A percentile compares a stretch with the other conserved stretches of the same genome.
Conservation (phyloP, 2,329 filamentous ascomycete species). For the Claviceps maximensis region DNA sequence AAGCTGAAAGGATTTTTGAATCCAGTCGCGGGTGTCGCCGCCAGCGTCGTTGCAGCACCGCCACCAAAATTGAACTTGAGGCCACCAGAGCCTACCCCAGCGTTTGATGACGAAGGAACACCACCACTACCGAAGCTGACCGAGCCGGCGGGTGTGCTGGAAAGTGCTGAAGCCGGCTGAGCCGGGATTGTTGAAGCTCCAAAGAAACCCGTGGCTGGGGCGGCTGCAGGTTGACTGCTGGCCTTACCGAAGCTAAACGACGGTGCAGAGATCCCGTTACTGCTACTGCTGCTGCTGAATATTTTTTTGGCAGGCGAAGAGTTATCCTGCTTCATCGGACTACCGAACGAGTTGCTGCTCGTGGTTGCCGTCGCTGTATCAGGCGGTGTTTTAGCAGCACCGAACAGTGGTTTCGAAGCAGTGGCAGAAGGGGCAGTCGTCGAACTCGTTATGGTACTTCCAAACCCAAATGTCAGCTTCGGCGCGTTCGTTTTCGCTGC, state of each 20-base stretch:
- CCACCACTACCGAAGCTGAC: slow-evolving; percentile 26
- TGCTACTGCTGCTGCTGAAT: slow-evolving; percentile 16
- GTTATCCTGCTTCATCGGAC: slow-evolving; percentile 30
- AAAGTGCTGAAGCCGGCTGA: slow-evolving; percentile 2
- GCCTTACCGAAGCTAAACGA: slow-evolving; percentile 22
- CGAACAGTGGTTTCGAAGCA: slow-evolving; percentile 25
- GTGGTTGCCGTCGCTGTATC: slow-evolving; percentile 9
- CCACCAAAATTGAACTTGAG: slow-evolving; percentile 21
- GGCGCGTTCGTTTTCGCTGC: slow-evolving; percentile 8
- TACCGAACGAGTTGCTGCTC: slow-evolving; percentile 24
- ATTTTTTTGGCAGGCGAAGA: slow-evolving; percentile 26
- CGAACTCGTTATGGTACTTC: slow-evolving; percentile 13
- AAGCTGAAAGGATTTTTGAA: slow-evolving; percentile 29
- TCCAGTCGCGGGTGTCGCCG: slow-evolving; percentile 12
- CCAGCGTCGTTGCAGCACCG: slow-evolving; percentile 2
- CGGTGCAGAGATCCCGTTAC: slow-evolving; percentile 14
- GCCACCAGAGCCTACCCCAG: slow-evolving; percentile 12
- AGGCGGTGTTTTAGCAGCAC: slow-evolving; percentile 21
- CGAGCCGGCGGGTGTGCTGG: slow-evolving; percentile 7
- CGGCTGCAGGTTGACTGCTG: slow-evolving; percentile 6
- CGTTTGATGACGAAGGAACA: slow-evolving; percentile 6
- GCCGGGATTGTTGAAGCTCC: slow-evolving; percentile 14
- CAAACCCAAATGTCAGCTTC: slow-evolving; percentile 23
- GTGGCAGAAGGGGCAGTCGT: slow-evolving; percentile 15
- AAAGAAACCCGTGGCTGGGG: slow-evolving; percentile 29